A percentile compares a stretch with the other conserved stretches of the same genome.
These are phyloP conservation scores for Auricularia sp. DNA, from an alignment of 768 basidiomycete species.

Conservation along the genomic window DNA sequence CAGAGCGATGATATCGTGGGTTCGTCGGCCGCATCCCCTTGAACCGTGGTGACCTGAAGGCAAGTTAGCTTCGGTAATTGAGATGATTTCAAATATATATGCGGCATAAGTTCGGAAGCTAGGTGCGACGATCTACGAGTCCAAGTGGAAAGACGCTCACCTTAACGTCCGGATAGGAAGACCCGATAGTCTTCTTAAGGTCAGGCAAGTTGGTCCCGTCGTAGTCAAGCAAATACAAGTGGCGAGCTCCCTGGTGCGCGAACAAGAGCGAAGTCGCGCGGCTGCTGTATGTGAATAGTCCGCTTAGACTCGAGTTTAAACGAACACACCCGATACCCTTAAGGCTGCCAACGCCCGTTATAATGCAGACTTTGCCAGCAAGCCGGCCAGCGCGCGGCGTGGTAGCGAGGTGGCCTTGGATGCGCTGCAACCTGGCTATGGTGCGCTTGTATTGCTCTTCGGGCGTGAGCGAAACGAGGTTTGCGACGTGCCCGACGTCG, in stretches of 20 bases:
- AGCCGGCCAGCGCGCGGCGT: conserved; percentile 47
- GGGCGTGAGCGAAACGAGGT: conserved; percentile 6
- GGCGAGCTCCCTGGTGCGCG: conserved; percentile 70
- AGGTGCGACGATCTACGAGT: too few relatives aligned
- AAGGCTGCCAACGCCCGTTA: conserved; percentile 80
- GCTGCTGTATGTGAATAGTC: conserved; percentile 25
- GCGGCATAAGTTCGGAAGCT: too few relatives aligned
- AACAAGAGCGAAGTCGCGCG: conserved; percentile 63
- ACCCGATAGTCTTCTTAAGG: conserved; percentile 58
- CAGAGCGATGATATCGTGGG: conserved; percentile 57
- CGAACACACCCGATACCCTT: conserved; percentile 76
- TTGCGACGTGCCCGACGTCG: conserved; percentile 1
- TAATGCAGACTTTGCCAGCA: conserved; percentile 70
- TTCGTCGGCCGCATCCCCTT: conserved; percentile 81
- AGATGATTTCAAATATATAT: too few relatives aligned
- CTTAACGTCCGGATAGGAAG: conserved; percentile 68
- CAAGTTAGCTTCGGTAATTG: too few relatives aligned
- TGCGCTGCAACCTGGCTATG: conserved; percentile 51
- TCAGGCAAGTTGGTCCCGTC: conserved; percentile 56
- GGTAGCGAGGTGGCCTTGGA: conserved; percentile 55
- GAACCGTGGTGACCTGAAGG: conserved; percentile 58
- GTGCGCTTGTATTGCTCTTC: conserved; percentile 52
- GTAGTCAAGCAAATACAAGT: conserved; percentile 71
- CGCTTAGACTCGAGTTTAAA: neutral
- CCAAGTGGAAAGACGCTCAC: conserved; percentile 17